These are phyloP conservation scores for Albophoma yamanashiensis DNA, from an alignment of 2,329 filamentous ascomycete species.

Conservation along the genomic window DNA sequence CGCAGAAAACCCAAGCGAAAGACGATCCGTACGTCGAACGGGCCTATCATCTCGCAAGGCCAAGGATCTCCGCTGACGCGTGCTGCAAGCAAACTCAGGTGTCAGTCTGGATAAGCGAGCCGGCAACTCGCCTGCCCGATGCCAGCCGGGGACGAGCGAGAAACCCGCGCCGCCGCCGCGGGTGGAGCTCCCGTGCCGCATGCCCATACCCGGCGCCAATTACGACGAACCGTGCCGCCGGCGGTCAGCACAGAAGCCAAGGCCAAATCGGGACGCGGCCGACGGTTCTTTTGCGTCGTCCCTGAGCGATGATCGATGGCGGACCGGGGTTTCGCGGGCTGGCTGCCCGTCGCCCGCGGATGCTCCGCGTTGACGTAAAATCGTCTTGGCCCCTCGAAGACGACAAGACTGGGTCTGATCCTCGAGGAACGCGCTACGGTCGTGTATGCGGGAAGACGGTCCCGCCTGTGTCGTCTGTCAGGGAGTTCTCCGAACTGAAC, in stretches of 20 bases:
- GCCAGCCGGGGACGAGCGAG: background rate
- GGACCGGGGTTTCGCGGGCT: background rate
- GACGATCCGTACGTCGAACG: too few species aligned
- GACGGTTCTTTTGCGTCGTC: background rate
- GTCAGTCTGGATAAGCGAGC: background rate
- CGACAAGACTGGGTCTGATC: background rate
- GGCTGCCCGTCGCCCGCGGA: background rate
- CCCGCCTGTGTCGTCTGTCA: background rate
- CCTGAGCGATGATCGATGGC: background rate
- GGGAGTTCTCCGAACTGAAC: background rate
- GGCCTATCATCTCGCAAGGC: background rate
- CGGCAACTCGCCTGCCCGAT: background rate
- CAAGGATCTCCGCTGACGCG: background rate
- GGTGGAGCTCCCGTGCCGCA: background rate
- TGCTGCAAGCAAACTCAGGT: background rate
- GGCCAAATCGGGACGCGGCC: background rate
- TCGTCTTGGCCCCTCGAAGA: background rate
- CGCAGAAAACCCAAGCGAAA: background rate
- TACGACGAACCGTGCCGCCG: background rate
- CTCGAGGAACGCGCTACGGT: background rate
- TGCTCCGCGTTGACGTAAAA: background rate
- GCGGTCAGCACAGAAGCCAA: background rate
- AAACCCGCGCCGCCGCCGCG: background rate
- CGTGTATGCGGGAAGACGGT: background rate
- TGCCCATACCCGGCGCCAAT: background rate